Evolutionary conservation across 75 land plant genomes (phyloP).

Genomic region (Cunninghamia lanceolata): DNA sequence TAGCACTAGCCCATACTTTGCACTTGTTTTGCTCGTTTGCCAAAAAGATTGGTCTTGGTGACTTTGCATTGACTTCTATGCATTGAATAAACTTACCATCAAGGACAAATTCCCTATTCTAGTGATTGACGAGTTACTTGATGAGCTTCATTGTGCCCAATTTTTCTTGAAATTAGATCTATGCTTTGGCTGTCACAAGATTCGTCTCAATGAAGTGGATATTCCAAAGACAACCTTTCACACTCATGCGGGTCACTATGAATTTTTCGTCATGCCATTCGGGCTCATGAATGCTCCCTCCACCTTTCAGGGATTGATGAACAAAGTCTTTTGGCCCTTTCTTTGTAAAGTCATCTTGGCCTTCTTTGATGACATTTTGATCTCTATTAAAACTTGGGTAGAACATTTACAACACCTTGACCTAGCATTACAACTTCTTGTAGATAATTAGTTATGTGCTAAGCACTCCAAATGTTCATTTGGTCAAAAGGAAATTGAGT

Average conservation of each 20-base stretch:
- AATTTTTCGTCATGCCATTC: slow-evolving; percentile 20
- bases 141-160: too few species aligned
- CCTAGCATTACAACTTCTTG: neutral
- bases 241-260: slow-evolving; percentile 15
- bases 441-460: neutral
- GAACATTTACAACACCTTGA: neutral
- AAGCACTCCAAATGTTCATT: neutral
- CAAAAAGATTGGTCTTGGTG: neutral
- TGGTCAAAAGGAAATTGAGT: neutral
- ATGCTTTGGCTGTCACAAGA: neutral
- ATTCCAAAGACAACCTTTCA: neutral
- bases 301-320: slow-evolving; percentile 14
- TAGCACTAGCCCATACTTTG: too few species aligned
- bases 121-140: neutral
- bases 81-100: neutral
- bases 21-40: too few species aligned
- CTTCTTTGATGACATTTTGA: slow-evolving; percentile 20
- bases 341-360: slow-evolving; percentile 16
- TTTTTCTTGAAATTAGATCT: neutral
- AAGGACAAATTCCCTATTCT: neutral
- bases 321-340: slow-evolving; percentile 7
- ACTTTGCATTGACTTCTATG: neutral
- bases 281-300: slow-evolving; percentile 15
- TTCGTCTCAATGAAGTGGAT: too few species aligned
- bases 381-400: neutral